Conservation (phyloP, 192 early-diverging fungal species). For the Thoreauomyces humboldtii region DNA sequence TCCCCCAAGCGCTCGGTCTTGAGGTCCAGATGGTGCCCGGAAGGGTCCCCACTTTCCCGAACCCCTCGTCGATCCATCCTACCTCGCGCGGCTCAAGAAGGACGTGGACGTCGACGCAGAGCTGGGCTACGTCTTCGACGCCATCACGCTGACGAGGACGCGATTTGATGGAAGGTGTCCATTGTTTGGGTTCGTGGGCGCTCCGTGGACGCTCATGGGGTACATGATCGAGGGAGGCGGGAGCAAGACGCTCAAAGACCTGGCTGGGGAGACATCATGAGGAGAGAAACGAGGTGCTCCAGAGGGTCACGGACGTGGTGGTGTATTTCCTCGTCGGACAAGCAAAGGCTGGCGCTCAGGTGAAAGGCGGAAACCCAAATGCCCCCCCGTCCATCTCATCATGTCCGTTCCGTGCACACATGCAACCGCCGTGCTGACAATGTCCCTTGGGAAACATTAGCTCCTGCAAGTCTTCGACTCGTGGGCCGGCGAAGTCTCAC, state of each 20-base stretch:
- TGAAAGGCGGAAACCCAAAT: constrained; percentile 28
- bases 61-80: constrained; percentile 70
- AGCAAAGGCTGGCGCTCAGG: constrained; percentile 93
- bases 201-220: constrained; percentile 97
- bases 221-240: constrained; percentile 99
- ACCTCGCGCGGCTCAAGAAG: constrained; percentile 61
- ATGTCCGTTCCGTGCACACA: neutral
- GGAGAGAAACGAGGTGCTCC: constrained; percentile 73
- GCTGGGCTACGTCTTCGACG: constrained; percentile 88
- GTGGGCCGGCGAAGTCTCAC: constrained; percentile 90
- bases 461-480: constrained; percentile 97
- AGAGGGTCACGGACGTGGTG: constrained; percentile 76
- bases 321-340: constrained; percentile 89
- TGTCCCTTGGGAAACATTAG: constrained; percentile 35
- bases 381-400: neutral
- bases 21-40: constrained; percentile 91
- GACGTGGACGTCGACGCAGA: constrained; percentile 71
- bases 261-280: constrained; percentile 84
- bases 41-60: constrained; percentile 86
- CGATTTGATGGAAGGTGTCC: constrained; percentile 82
- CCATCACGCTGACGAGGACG: constrained; percentile 89
- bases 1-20: constrained; percentile 95
- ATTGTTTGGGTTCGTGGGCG: constrained; percentile 93
- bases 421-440: too few species aligned
- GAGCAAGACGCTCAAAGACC: constrained; percentile 86